phyloP scores from a whole-genome alignment of 305 asterid genomes.

The Euphrasia arctica region DNA sequence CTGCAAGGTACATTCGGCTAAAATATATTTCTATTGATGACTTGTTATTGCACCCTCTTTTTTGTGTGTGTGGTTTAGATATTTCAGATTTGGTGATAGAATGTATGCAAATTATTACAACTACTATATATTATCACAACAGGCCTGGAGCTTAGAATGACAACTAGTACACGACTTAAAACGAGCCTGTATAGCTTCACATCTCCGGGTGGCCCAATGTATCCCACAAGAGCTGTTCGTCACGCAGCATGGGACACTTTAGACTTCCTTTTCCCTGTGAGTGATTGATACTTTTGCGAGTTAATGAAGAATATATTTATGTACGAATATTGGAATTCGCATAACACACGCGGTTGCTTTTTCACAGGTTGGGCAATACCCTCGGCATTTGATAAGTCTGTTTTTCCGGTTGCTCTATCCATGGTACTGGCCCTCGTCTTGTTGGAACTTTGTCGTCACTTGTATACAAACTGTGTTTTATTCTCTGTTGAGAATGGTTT shows the following conservation, averaged over 20 bases:
- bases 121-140: constrained; percentile 20
- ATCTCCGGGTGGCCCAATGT: constrained; percentile 96
- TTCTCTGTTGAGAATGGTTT: constrained; percentile 51
- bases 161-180: constrained; percentile 86
- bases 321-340: too few species aligned
- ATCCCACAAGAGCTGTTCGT: constrained; percentile 95
- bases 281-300: constrained; percentile 30
- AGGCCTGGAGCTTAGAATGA: constrained; percentile 87
- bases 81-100: constrained; percentile 9
- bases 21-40: neutral
- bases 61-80: neutral
- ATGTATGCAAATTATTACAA: constrained; percentile 5
- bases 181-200: constrained; percentile 95
- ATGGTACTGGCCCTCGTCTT: constrained; percentile 98
- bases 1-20: constrained; percentile 42
- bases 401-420: constrained; percentile 92
- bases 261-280: constrained; percentile 88
- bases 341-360: neutral
- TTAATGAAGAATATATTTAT: neutral
- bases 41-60: too few species aligned
- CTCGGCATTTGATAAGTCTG: constrained; percentile 87
- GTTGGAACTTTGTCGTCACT: constrained; percentile 83
- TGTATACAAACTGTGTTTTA: constrained; percentile 63
- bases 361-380: constrained; percentile 83
- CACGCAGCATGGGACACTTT: constrained; percentile 97